Evolutionary conservation across 306 rosid genomes (phyloP).

Genomic region (Inga leiocalycina): DNA sequence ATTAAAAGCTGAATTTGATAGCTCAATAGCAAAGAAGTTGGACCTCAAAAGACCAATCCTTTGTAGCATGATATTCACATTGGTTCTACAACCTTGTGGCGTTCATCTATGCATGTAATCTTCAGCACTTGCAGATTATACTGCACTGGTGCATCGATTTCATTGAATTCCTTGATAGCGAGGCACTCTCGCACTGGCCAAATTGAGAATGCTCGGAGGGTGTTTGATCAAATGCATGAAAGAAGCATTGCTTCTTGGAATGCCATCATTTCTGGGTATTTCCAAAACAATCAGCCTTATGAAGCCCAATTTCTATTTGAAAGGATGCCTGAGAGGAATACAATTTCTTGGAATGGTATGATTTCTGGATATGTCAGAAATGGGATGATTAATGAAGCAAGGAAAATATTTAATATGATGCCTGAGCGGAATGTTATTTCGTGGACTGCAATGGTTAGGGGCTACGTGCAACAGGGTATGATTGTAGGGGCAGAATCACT

Average conservation of each 20-base stretch:
- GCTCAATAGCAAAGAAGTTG: conserved; percentile 36
- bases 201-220: conserved; percentile 46
- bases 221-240: conserved; percentile 54
- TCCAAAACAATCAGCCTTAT: conserved; percentile 43
- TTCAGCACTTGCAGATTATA: conserved; percentile 8
- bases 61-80: conserved; percentile 29
- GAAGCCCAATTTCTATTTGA: conserved; percentile 51
- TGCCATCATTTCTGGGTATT: conserved; percentile 54
- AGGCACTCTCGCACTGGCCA: conserved; percentile 37
- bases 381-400: conserved; percentile 46
- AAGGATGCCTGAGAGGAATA: conserved; percentile 46
- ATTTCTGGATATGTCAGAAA: conserved; percentile 49
- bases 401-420: conserved; percentile 47
- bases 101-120: conserved; percentile 2
- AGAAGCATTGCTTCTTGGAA: conserved; percentile 52
- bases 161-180: conserved; percentile 34
- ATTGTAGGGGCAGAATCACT: conserved; percentile 44
- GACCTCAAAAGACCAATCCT: conserved; percentile 73
- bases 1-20: conserved; percentile 27
- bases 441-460: conserved; percentile 65
- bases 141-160: conserved; percentile 26
- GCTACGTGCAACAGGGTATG: conserved; percentile 44
- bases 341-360: conserved; percentile 53
- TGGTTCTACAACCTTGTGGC: conserved; percentile 1
- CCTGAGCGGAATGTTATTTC: conserved; percentile 56